Evolutionary conservation across 192 early-diverging fungal genomes (phyloP).

Genomic region (Chytriomyces sp.): DNA sequence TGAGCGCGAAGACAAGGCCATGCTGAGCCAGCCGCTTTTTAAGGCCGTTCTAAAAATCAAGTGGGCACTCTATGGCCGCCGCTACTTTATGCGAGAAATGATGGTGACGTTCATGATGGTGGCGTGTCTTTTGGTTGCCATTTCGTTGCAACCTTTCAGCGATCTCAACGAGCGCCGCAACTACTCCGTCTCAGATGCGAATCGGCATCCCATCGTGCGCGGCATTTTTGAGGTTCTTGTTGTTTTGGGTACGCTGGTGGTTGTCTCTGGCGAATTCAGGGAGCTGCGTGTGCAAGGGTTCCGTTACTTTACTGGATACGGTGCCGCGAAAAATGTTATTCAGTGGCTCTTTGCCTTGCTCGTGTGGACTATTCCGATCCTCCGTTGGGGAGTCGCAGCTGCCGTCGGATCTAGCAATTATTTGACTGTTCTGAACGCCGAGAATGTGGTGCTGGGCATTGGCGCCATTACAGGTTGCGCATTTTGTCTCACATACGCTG

Average conservation of each 20-base stretch:
- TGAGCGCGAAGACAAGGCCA: slow-evolving; percentile 24
- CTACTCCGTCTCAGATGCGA: slow-evolving; percentile 7
- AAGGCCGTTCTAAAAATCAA: slow-evolving; percentile 26
- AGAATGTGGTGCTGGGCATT: slow-evolving; percentile 23
- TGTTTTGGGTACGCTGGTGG: not conserved
- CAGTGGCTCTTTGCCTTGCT: slow-evolving; percentile 20
- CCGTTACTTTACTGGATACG: slow-evolving; percentile 13
- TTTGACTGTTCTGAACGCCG: not conserved
- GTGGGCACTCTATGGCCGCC: slow-evolving; percentile 33
- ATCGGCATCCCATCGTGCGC: slow-evolving; percentile 1
- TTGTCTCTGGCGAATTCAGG: not conserved
- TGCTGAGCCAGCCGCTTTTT: slow-evolving; percentile 24
- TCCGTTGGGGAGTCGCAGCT: slow-evolving; percentile 16
- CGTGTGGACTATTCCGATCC: slow-evolving; percentile 2
- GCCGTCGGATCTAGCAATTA: not conserved
- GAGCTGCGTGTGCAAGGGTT: slow-evolving; percentile 16
- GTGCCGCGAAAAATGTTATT: slow-evolving; percentile 16
- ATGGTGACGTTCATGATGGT: slow-evolving; percentile 5
- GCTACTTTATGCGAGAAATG: slow-evolving; percentile 14
- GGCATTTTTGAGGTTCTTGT: not conserved
- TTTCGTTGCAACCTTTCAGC: slow-evolving; percentile 23
- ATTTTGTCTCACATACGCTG: not conserved
- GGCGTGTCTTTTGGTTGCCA: not conserved
- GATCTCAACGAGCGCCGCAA: not conserved
- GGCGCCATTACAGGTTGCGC: slow-evolving; percentile 23